These are phyloP conservation scores for Epipyxis sp. DNA, from an alignment of 108 stramenopile species.

Conservation along the genomic window DNA sequence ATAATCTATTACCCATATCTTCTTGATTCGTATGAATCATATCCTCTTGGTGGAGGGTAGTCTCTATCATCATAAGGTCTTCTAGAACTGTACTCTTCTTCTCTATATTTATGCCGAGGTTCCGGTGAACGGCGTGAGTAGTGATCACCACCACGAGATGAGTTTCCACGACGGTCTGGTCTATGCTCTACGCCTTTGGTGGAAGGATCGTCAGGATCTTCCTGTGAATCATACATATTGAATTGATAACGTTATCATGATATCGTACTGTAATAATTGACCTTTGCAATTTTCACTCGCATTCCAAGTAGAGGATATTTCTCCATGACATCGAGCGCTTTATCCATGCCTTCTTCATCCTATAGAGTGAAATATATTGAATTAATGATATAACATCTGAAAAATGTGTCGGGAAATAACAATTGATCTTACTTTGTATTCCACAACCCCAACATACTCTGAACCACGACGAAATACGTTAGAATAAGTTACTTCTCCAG, in stretches of 20 bases:
- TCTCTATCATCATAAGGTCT: neutral
- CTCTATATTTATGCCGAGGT: no score
- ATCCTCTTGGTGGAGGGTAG: neutral
- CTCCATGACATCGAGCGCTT: neutral
- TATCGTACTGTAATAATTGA: neutral
- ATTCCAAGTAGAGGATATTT: neutral
- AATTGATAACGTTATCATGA: neutral
- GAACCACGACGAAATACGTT: neutral
- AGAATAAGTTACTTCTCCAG: neutral
- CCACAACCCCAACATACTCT: neutral
- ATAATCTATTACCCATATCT: neutral
- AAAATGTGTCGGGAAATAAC: neutral
- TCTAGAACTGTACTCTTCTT: neutral
- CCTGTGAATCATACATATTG: neutral
- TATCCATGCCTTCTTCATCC: neutral
- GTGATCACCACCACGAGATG: neutral
- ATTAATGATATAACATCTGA: neutral
- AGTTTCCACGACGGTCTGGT: neutral
- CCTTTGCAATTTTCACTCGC: neutral
- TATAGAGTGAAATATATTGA: neutral
- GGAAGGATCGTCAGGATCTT: neutral
- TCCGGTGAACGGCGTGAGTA: no score
- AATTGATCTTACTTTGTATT: neutral
- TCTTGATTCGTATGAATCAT: neutral
- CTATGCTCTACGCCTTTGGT: neutral